Evolutionary conservation across 2,329 filamentous ascomycete genomes (phyloP), one percentile per base, ranked within the genome.

Genomic region (Lasiodiplodia hormozganensis): DNA sequence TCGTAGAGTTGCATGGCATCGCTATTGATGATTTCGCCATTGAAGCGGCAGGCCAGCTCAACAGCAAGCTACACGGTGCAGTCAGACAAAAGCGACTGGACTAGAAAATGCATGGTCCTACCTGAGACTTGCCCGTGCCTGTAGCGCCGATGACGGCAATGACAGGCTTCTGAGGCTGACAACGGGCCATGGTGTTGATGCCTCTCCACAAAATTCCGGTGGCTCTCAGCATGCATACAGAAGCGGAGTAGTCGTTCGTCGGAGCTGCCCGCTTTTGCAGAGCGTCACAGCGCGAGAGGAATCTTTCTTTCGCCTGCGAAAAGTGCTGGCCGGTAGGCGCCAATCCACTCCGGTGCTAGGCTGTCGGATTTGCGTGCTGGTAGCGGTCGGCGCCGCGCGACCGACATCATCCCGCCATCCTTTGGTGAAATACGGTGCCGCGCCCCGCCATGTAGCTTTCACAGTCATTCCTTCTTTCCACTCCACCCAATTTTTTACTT

Each of bases 1-100:
- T 88, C 87, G 79, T 99, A 99, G 82, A 99, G 89, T 78, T 99
- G 96, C 94, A 99, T 97, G 49, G 96, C 96, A 84, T 99, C 96
- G 57, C 93, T 93, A 77, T 99, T 99, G 82, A 99, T 94, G 65
- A 99, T 88, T 80, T 99, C 96, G 76, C 96, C 96, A 79, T 96
- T 90, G 80, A 94, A 94, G 25, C 86, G 88, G 52, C 85, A 85
- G 0, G 96, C 96, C 64, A 99, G 82, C 71, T 97, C 93, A 51
- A 99, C 91, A 10, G 96, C 96, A 72, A 97, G 87, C 94, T 97
- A 74, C 66, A 73, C 78, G 71, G 31, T 56, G 77, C 79, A 78
- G 75, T 84, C 72, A 84, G 66, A 43, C 31, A 31, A 51, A n/a
- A 34, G 49, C n/a, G 16, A n/a, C 43, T 31, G n/a, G 14, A n/a